These are phyloP conservation scores for Clonostachys byssicola DNA, from an alignment of 2,329 filamentous ascomycete genomes.

Conservation along the genomic window DNA sequence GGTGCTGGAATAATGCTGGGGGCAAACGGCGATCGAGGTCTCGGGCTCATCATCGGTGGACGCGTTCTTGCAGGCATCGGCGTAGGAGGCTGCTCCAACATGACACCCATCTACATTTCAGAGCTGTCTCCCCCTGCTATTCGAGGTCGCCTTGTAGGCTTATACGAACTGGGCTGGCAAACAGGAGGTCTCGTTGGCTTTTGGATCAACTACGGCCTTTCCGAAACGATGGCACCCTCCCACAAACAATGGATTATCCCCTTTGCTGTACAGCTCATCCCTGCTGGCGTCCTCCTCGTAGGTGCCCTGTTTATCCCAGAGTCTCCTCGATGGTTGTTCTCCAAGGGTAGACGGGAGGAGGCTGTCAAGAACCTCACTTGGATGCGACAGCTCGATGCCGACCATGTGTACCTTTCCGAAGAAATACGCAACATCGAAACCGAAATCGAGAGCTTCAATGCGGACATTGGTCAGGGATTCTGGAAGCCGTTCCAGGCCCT, in stretches of 20 bases:
- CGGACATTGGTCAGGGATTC: slow-evolving; percentile 65
- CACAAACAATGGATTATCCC: slow-evolving; percentile 61
- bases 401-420: slow-evolving; percentile 66
- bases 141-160: slow-evolving; percentile 59
- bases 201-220: slow-evolving; percentile 63
- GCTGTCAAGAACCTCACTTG: slow-evolving; percentile 57
- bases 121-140: slow-evolving; percentile 59
- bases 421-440: slow-evolving; percentile 68
- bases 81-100: slow-evolving; percentile 58
- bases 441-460: slow-evolving; percentile 61
- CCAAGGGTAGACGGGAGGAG: slow-evolving; percentile 54
- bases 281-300: slow-evolving; percentile 56
- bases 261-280: slow-evolving; percentile 64
- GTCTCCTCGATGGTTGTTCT: slow-evolving; percentile 67
- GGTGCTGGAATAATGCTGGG: slow-evolving; percentile 72
- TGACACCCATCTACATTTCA: slow-evolving; percentile 60
- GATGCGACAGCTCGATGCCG: slow-evolving; percentile 54
- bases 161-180: slow-evolving; percentile 65
- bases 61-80: slow-evolving; percentile 61
- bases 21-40: slow-evolving; percentile 53
- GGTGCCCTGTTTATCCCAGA: slow-evolving; percentile 59
- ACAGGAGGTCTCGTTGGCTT: slow-evolving; percentile 60
- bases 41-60: slow-evolving; percentile 60
- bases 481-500: slow-evolving; percentile 66
- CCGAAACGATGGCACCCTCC: slow-evolving; percentile 38